phyloP scores from a whole-genome alignment of 2,329 filamentous ascomycete species.

The Ophioceras dolichostomum region DNA sequence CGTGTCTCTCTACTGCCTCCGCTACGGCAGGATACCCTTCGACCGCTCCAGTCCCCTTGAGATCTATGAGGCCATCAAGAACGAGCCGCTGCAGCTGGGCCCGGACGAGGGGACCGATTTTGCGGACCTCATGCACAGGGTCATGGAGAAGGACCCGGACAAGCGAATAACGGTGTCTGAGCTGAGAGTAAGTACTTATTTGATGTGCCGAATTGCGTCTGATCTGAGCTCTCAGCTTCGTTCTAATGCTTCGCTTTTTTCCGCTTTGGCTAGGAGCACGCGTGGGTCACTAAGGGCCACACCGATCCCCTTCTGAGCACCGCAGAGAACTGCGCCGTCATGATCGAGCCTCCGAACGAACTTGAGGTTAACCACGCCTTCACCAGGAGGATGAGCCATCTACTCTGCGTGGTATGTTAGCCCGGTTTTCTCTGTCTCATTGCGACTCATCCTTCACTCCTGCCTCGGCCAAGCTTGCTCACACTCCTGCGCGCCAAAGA shows the following conservation, averaged over 20 bases:
- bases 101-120: constrained; percentile 55
- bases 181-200: constrained; percentile 52
- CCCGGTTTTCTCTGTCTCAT: no score
- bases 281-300: constrained; percentile 81
- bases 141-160: constrained; percentile 76
- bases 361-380: constrained; percentile 86
- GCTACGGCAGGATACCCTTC: constrained; percentile 82
- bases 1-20: constrained; percentile 82
- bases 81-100: constrained; percentile 51
- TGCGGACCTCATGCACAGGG: constrained; percentile 55
- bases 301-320: constrained; percentile 65
- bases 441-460: no score
- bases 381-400: constrained; percentile 75
- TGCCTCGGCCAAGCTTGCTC: no score
- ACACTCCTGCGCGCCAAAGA: constrained; percentile 29
- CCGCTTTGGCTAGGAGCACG: constrained; percentile 52
- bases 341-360: constrained; percentile 75
- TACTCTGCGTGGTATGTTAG: constrained; percentile 69
- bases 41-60: constrained; percentile 68
- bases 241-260: background rate
- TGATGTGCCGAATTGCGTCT: background rate
- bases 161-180: constrained; percentile 76
- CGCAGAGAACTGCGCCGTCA: constrained; percentile 74
- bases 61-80: constrained; percentile 79
- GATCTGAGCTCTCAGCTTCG: background rate